Evolutionary conservation across 2,329 filamentous ascomycete genomes (phyloP).

Genomic region (Colletotrichum lini): DNA sequence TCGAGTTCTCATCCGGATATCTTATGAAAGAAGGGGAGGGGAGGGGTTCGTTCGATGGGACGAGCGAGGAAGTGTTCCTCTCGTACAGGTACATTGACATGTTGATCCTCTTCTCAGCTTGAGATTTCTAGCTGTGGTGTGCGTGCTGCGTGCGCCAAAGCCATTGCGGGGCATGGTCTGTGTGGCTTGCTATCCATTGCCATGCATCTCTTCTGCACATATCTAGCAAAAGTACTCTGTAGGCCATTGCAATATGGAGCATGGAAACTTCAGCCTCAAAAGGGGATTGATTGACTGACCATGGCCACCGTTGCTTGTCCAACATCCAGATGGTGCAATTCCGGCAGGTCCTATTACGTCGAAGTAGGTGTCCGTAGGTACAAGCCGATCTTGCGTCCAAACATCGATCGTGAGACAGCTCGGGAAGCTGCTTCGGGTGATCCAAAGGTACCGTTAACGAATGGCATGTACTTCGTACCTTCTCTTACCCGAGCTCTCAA

Average conservation of each 20-base stretch:
- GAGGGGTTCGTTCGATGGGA: background rate
- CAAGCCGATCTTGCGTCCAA: conserved; percentile 25
- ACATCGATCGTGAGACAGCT: conserved; percentile 26
- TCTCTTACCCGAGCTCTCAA: background rate
- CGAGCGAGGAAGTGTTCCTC: background rate
- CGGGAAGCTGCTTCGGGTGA: conserved; percentile 15
- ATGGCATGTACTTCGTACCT: no score
- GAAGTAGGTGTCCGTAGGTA: background rate
- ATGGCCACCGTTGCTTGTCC: background rate
- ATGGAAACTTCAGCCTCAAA: background rate
- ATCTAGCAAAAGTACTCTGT: no score
- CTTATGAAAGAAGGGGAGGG: no score
- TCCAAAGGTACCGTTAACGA: background rate
- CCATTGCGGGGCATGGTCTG: background rate
- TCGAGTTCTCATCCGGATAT: background rate
- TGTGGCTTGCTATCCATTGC: background rate
- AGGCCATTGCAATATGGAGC: background rate
- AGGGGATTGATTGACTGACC: background rate
- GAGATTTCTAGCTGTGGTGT: no score
- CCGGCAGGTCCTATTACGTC: no score
- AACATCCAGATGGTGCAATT: background rate
- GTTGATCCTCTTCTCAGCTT: background rate
- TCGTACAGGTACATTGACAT: background rate
- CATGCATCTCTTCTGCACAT: background rate
- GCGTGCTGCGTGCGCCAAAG: background rate